A percentile compares a stretch with the other conserved stretches of the same genome.
These are phyloP conservation scores for Zalaria obscura DNA, from an alignment of 2,329 filamentous ascomycete species.

Conservation along the genomic window DNA sequence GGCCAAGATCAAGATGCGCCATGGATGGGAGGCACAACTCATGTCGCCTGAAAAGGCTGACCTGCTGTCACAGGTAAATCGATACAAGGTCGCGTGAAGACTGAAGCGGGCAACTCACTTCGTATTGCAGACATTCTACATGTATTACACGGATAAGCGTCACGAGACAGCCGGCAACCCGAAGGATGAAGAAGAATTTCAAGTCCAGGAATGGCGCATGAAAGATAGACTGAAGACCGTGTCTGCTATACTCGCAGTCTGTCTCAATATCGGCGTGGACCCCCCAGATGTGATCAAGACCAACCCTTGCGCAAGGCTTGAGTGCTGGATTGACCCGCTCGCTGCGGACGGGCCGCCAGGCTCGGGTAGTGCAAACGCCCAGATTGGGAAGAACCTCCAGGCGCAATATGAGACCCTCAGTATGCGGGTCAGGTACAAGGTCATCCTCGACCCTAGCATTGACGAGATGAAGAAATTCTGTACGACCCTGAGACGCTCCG, in stretches of 20 bases:
- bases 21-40: conserved; percentile 88
- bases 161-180: conserved; percentile 90
- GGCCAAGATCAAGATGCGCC: conserved; percentile 41
- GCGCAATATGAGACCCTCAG: conserved; percentile 92
- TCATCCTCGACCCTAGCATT: conserved; percentile 89
- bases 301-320: conserved; percentile 78
- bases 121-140: conserved; percentile 71
- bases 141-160: conserved; percentile 98
- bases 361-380: conserved; percentile 43
- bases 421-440: conserved; percentile 91
- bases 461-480: conserved; percentile 97
- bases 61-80: conserved; percentile 56
- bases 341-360: conserved; percentile 54
- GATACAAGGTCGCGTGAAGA: not conserved
- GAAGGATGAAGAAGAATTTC: conserved; percentile 29
- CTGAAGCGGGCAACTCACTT: not conserved
- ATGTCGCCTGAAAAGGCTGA: conserved; percentile 81
- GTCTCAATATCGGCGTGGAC: conserved; percentile 93
- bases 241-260: conserved; percentile 84
- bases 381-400: conserved; percentile 92
- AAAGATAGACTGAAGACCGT: conserved; percentile 92
- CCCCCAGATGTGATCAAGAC: conserved; percentile 96
- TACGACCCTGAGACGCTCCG: conserved; percentile 74
- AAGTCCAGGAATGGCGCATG: conserved; percentile 91
- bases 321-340: conserved; percentile 93